These are phyloP conservation scores for Endoconidiophora laricicola DNA, from an alignment of 2,329 filamentous ascomycete species.

Conservation along the genomic window DNA sequence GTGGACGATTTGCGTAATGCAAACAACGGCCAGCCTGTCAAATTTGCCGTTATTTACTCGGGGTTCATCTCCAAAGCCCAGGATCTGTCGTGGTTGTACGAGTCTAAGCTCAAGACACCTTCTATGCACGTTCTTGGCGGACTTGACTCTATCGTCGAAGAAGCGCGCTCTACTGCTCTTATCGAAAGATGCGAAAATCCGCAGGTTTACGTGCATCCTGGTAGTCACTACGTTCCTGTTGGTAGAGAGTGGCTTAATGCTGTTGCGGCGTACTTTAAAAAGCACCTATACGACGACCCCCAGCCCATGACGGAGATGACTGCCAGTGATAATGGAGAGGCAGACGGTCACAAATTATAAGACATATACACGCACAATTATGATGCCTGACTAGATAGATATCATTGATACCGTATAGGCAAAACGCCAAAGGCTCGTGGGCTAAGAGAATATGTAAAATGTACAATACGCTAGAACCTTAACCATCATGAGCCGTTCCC, in stretches of 20 bases:
- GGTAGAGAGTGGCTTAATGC: constrained; percentile 67
- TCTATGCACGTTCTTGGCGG: constrained; percentile 69
- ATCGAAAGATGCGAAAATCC: constrained; percentile 45
- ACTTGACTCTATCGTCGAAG: constrained; percentile 77
- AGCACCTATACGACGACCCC: constrained; percentile 18
- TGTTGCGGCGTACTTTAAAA: constrained; percentile 52
- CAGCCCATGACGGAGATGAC: constrained; percentile 8
- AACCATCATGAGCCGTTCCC: constrained; percentile 12
- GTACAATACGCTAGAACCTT: constrained; percentile 19
- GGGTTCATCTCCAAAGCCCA: constrained; percentile 53
- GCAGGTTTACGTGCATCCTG: constrained; percentile 53
- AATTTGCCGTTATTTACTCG: constrained; percentile 61
- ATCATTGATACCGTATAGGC: constrained; percentile 14
- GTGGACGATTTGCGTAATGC: constrained; percentile 29
- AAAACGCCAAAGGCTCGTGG: constrained; percentile 9
- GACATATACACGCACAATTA: background rate
- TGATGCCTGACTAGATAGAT: background rate
- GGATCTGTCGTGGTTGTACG: constrained; percentile 47
- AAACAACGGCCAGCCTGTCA: constrained; percentile 33
- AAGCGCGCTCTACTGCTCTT: constrained; percentile 49
- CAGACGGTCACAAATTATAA: background rate
- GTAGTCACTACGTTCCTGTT: constrained; percentile 78
- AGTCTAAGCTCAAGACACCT: constrained; percentile 59
- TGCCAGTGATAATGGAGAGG: background rate
- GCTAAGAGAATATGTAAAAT: constrained; percentile 20